phyloP scores from a whole-genome alignment of 2,329 filamentous ascomycete genomes.

The Curvularia lunata region DNA sequence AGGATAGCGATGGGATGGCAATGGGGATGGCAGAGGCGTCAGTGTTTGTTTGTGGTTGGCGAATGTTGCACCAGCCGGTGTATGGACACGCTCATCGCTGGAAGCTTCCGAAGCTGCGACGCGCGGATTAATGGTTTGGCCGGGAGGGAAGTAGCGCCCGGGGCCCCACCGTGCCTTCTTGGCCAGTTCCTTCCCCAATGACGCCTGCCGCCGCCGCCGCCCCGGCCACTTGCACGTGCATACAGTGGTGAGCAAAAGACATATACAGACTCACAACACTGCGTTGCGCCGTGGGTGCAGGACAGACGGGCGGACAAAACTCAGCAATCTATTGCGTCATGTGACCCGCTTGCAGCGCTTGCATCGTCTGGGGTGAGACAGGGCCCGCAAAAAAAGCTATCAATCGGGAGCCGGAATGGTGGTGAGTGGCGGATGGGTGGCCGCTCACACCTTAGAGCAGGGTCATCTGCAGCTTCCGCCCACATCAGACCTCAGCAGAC shows the following conservation, averaged over 20 bases:
- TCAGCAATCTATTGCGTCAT: not conserved
- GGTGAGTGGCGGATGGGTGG: slow-evolving; percentile 20
- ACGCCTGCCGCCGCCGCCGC: not conserved
- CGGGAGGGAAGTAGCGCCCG: slow-evolving; percentile 1
- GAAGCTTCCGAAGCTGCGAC: slow-evolving; percentile 27
- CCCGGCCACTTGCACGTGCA: not conserved
- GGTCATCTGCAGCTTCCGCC: slow-evolving; percentile 34
- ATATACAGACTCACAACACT: no score
- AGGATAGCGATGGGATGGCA: slow-evolving; percentile 10
- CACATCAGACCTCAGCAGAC: slow-evolving; percentile 23
- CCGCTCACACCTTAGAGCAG: slow-evolving; percentile 8
- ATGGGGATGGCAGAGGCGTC: slow-evolving; percentile 7
- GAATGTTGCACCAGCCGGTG: slow-evolving; percentile 2
- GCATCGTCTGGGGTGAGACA: slow-evolving; percentile 18
- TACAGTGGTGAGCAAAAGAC: no score
- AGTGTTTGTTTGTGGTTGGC: not conserved
- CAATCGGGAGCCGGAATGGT: slow-evolving; percentile 10
- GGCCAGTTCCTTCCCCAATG: not conserved
- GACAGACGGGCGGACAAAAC: not conserved
- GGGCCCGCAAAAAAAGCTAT: slow-evolving; percentile 13
- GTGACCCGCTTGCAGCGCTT: slow-evolving; percentile 4
- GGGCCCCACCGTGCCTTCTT: not conserved
- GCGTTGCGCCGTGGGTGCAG: not conserved
- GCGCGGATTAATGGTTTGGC: slow-evolving; percentile 20
- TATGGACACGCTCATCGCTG: slow-evolving; percentile 15